A percentile compares a stretch with the other conserved stretches of the same genome.
Evolutionary conservation across 2,329 filamentous ascomycete species (phyloP).

Genomic region (Didymella sp.): DNA sequence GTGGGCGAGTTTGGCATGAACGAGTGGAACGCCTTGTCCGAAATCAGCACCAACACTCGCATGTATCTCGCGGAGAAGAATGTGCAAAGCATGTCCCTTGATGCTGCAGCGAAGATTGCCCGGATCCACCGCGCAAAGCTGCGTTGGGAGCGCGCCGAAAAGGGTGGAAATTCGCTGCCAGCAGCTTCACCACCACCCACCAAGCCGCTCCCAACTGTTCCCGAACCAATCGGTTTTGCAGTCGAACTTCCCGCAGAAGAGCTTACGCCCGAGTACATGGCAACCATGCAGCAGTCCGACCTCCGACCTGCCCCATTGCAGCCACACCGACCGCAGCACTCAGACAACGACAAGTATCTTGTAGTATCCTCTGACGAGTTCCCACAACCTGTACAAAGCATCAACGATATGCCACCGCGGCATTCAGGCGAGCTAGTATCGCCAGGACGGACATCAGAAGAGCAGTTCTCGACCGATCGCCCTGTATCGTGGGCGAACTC

Average conservation of each 20-base stretch:
- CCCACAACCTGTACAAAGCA: slow-evolving; percentile 56
- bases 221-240: slow-evolving; percentile 56
- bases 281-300: slow-evolving; percentile 30
- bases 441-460: slow-evolving; percentile 41
- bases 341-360: slow-evolving; percentile 60
- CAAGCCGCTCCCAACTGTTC: slow-evolving; percentile 45
- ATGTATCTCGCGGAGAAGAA: slow-evolving; percentile 77
- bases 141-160: slow-evolving; percentile 64
- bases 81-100: slow-evolving; percentile 78
- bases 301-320: slow-evolving; percentile 50
- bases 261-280: slow-evolving; percentile 49
- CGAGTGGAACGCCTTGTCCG: slow-evolving; percentile 91
- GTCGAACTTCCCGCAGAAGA: slow-evolving; percentile 68
- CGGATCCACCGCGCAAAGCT: slow-evolving; percentile 80
- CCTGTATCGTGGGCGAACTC: slow-evolving; percentile 38
- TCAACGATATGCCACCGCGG: slow-evolving; percentile 36
- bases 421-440: slow-evolving; percentile 72
- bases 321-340: slow-evolving; percentile 27
- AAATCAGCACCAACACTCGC: slow-evolving; percentile 91
- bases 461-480: slow-evolving; percentile 36
- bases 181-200: slow-evolving; percentile 37
- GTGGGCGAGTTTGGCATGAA: slow-evolving; percentile 99
- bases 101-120: slow-evolving; percentile 79
- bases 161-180: slow-evolving; percentile 34
- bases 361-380: slow-evolving; percentile 65